Base-by-base conservation (phyloP, 106 monocot species). In the Dendrobium nobile region DNA sequence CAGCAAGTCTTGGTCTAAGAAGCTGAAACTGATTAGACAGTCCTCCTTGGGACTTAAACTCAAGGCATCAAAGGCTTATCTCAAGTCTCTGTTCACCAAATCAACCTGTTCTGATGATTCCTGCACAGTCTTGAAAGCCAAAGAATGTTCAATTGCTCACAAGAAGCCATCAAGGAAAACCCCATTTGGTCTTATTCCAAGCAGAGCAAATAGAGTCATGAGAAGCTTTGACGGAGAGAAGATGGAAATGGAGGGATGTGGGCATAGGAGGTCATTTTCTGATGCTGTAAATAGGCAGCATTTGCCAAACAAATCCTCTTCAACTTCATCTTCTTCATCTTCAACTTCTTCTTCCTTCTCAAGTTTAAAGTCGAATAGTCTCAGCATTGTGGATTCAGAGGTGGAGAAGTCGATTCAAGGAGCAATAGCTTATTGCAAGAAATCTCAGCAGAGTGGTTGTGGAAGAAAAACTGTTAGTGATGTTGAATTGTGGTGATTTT, bases 381-480 rank as follows among this genome's bases (percentile, higher is more conserved):
- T 43, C 80, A 94, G 88, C 80, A 94, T 90, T 70, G 87, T 74
- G 43, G 86, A 78, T 33, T 97, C 94, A 8, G 94, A 94, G 72
- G 84, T 82, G 65, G 97, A 98, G 86, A 88, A 80, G 59, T 87
- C 93, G 37, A 89, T 98, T 54, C 92, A 89, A 77, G 92, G 89
- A 27, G 92, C 92, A 1, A 98, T 98, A 41, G 91, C 94, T 17
- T 85, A 98, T 77, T 98, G 97, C 56, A 98, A 98, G 82, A 94
- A 86, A 75, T 88, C 97, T 42, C 89, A 91, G 55, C 83, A 90
- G 56, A 37, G 73, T 27, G 80, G 68, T 13, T 72, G 75, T 13
- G 84, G 82, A 19, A 90, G 89, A 72, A 97, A 87, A 78, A 91
- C 85, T 78, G 82, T 82, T n/a, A 82, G 88, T 77, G 93, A 91